Evolutionary conservation across 345 rosid species (phyloP), one percentile per base, ranked within the genome.

Genomic region (Rubroshorea leprosula): DNA sequence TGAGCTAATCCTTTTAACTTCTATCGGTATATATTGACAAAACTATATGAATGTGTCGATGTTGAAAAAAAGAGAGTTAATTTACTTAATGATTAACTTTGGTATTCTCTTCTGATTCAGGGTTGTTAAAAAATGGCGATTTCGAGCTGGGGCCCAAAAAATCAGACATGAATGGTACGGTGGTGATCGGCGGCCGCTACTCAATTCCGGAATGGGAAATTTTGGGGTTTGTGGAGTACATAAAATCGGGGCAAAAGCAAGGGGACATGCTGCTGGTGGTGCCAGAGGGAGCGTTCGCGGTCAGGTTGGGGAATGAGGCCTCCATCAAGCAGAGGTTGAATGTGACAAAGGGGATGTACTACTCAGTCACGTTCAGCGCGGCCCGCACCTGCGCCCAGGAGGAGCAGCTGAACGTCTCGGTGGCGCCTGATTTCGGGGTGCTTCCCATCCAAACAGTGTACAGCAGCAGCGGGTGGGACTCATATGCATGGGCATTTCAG

Each of bases 181-280:
- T 4, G 35, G 4, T 29, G 35, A 29, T 29, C n/a, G n/a, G n/a
- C 3, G 23, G 60, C 49, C 27, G 14, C 6, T 9, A 50, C 10
- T 78, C 86, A 6, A 76, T 90, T 41, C 97, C 97, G 0, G 64
- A 56, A 4, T 90, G 97, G 97, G 87, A 82, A 68, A 54, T 82
- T 20, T 72, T 84, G 1, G 97, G 97, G 4, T 82, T 74, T 20
- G 89, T 90, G 12, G 95, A 90, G 71, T 87, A 87, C 83, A 87
- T 90, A 41, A 76, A 68, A 29, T 85, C 94, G 2, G 97, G 97
- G 1, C 85, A 90, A 44, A 90, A 82, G 74, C 97, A 90, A 72
- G 96, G 97, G 2, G 97, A 82, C 77, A 87, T 90, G 97, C 39
- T 87, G 53, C 85, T 90, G 0, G 82, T 90, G n/a, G 98, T 91